A percentile compares a stretch with the other conserved stretches of the same genome.
Evolutionary conservation across 2,329 filamentous ascomycete genomes (phyloP).

Genomic region (Fusarium penzigii): DNA sequence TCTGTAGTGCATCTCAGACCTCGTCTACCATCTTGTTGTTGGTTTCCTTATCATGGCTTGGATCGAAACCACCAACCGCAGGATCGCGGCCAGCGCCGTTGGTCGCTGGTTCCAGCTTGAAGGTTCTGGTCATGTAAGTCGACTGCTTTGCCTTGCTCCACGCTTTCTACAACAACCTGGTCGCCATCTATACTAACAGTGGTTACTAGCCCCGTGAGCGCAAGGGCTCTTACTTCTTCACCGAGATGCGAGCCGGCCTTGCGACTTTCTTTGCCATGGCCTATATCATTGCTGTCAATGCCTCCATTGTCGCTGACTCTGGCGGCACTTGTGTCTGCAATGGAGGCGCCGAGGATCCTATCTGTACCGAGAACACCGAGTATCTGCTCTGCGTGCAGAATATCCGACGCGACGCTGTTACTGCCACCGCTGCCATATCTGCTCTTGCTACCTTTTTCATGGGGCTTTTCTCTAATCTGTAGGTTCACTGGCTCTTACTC

Average conservation of each 20-base stretch:
- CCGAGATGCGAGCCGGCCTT: conserved; percentile 79
- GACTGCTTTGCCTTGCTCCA: neutral
- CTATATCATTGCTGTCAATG: conserved; percentile 57
- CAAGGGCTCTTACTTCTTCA: conserved; percentile 76
- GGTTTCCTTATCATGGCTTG: conserved; percentile 43
- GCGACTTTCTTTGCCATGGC: conserved; percentile 73
- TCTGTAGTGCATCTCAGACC: neutral
- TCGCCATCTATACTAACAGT: neutral
- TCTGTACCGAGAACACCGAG: conserved; percentile 54
- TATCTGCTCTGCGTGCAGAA: conserved; percentile 65
- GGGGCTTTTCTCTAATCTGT: conserved; percentile 79
- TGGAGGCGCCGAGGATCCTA: conserved; percentile 47
- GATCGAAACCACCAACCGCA: conserved; percentile 52
- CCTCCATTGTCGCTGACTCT: conserved; percentile 58
- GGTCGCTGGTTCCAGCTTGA: conserved; percentile 79
- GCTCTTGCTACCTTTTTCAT: conserved; percentile 80
- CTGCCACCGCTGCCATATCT: conserved; percentile 80
- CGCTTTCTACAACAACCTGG: neutral
- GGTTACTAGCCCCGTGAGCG: conserved; percentile 62
- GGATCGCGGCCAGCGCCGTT: conserved; percentile 64
- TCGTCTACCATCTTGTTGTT: conserved; percentile 8
- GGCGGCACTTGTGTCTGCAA: conserved; percentile 78
- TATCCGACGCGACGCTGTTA: conserved; percentile 77
- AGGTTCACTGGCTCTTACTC: conserved; percentile 26
- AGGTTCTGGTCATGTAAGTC: conserved; percentile 76